Evolutionary conservation across 495 filamentous ascomycete species (phyloP).

Genomic region (Cudoniella acicularis): DNA sequence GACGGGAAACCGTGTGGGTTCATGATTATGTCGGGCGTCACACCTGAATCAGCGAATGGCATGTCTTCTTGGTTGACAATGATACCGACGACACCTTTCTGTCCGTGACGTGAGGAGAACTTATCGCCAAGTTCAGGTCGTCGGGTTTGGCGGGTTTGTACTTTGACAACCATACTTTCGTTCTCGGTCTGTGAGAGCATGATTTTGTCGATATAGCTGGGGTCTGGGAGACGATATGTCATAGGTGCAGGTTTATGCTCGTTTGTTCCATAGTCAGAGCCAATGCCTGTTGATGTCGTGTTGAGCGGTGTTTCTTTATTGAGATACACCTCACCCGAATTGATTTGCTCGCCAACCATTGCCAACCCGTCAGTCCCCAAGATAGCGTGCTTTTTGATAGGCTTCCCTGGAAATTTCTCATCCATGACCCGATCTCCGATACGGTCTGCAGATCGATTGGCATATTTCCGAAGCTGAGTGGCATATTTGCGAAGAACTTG

Average conservation of each 20-base stretch:
- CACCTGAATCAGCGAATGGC: constrained; percentile 89
- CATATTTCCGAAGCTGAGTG: constrained; percentile 71
- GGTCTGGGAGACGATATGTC: constrained; percentile 80
- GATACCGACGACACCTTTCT: constrained; percentile 96
- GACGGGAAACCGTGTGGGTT: constrained; percentile 99
- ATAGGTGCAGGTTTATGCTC: constrained; percentile 66
- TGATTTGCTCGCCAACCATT: constrained; percentile 72
- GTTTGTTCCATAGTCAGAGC: constrained; percentile 58
- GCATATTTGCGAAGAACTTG: constrained; percentile 91
- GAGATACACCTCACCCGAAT: constrained; percentile 74
- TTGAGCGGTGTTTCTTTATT: constrained; percentile 81
- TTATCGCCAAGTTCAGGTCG: constrained; percentile 95
- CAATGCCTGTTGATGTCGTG: constrained; percentile 58
- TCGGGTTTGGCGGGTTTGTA: constrained; percentile 88
- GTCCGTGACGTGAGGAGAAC: constrained; percentile 97
- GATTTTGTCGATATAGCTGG: constrained; percentile 88
- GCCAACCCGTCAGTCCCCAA: constrained; percentile 80
- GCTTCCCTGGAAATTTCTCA: constrained; percentile 49
- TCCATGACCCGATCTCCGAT: constrained; percentile 56
- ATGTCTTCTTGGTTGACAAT: constrained; percentile 95
- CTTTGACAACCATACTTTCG: constrained; percentile 78
- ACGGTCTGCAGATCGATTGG: constrained; percentile 73
- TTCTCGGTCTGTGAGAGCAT: constrained; percentile 83
- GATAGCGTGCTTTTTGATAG: constrained; percentile 59
- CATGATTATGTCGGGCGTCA: constrained; percentile 98